phyloP scores from a whole-genome alignment of 257 asterid genomes.

The Nicotiana noctiflora region DNA sequence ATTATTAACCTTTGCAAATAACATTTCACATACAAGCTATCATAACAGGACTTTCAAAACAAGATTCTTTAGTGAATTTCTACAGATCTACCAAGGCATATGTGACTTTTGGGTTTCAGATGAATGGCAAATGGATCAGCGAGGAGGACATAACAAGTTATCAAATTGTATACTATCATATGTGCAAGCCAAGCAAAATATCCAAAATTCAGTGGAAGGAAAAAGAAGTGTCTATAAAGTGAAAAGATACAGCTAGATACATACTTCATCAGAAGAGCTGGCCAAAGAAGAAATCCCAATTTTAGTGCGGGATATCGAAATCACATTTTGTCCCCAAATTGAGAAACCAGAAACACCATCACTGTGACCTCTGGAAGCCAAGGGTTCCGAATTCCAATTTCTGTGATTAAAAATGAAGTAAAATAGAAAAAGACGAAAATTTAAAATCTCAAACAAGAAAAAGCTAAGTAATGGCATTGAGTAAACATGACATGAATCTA shows the following conservation, averaged over 20 bases:
- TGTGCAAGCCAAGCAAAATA: not conserved
- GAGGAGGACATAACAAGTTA: not conserved
- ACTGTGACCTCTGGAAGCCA: slow-evolving; percentile 59
- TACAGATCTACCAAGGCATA: not conserved
- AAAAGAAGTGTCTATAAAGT: not conserved
- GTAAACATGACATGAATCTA: not conserved
- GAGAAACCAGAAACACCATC: slow-evolving; percentile 86
- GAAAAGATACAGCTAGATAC: not conserved
- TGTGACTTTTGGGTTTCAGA: not conserved
- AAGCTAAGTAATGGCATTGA: not conserved
- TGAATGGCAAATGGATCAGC: not conserved
- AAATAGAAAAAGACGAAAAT: not conserved
- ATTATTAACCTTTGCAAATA: not conserved
- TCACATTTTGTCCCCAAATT: slow-evolving; percentile 86
- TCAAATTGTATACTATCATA: not conserved
- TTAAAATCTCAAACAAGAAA: not conserved
- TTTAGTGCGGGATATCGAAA: slow-evolving; percentile 70
- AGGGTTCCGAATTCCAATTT: slow-evolving; percentile 67
- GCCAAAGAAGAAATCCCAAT: slow-evolving; percentile 73
- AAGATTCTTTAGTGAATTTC: not conserved
- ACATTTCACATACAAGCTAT: not conserved
- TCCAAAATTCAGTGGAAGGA: slow-evolving; percentile 2
- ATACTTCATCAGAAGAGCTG: slow-evolving; percentile 63
- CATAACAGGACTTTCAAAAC: not conserved
- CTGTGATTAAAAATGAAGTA: slow-evolving; percentile 27